Evolutionary conservation across 2,329 filamentous ascomycete species (phyloP), one percentile per base, ranked within the genome.

Genomic region (Hortaea sp.): DNA sequence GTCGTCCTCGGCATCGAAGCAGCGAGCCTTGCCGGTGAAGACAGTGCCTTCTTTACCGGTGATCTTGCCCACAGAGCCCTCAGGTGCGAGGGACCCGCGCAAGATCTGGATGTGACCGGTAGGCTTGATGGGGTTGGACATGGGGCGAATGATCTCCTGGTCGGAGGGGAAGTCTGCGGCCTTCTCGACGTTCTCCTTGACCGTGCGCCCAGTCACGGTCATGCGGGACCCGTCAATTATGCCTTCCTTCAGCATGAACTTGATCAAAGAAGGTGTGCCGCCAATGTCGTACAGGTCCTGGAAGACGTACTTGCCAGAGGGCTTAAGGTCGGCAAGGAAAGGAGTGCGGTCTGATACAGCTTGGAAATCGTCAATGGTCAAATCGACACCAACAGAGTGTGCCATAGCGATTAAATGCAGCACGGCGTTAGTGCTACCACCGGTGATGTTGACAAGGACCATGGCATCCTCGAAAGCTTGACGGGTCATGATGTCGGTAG

Each of bases 41-140:
- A 68, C 59, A 9, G 77, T 73, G 20, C 83, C 83, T 66, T 87
- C 83, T 65, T 87, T 86, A 39, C 83, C 83, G 2, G 83, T 87
- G 62, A 87, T 87, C 67, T 87, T 87, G 40, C 81, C 83, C 1
- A 87, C 83, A 50, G 73, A 77, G 42, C 83, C 83, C 46, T 78
- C 82, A 0, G 83, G 83, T 3, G 83, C 81, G 34, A 87, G 72
- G 12, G 75, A 79, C 29, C 83, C 83, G 42, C 80, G 75, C 5
- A 87, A 72, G 55, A 87, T 86, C 66, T 85, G 81, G 53, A 87
- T 79, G 60, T 87, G 83, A 34, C 83, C 83, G 1, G 81, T 84
- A 38, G 68, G 53, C 64, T 87, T 87, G 66, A 87, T 81, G 2
- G 83, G 83, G 56, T 84, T 75, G 62, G 70, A 78, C 51, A 85